A percentile compares a stretch with the other conserved stretches of the same genome.
Conservation (phyloP, 345 rosid genomes). For the Eucalyptus cloeziana region DNA sequence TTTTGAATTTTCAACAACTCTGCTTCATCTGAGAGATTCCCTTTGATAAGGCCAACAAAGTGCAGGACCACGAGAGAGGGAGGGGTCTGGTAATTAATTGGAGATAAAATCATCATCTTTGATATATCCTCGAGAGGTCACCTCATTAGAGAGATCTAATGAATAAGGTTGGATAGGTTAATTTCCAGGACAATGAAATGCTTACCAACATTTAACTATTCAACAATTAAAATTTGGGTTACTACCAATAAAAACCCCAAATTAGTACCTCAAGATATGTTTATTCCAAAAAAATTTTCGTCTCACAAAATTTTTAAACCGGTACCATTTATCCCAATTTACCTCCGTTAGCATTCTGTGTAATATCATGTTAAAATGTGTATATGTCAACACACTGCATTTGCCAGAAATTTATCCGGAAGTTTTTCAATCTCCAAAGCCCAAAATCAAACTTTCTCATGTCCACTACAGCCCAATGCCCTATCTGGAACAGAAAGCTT, state of each 20-base stretch:
- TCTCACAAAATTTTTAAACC: too few species aligned
- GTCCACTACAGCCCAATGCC: not conserved
- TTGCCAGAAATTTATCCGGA: too few species aligned
- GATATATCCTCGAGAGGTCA: not conserved
- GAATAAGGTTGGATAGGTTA: not conserved
- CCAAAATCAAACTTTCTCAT: not conserved
- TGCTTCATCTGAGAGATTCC: not conserved
- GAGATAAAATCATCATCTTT: not conserved
- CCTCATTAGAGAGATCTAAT: not conserved
- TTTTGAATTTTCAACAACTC: not conserved
- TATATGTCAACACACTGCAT: fast-evolving
- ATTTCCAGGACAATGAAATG: not conserved
- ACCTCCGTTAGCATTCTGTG: fast-evolving
- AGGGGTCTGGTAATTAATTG: not conserved
- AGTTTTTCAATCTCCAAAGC: not conserved
- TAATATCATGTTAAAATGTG: too few species aligned
- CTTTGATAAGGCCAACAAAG: not conserved
- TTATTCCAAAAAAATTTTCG: too few species aligned
- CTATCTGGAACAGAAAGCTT: not conserved
- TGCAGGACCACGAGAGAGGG: not conserved
- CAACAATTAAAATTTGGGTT: not conserved
- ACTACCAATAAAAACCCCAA: too few species aligned
- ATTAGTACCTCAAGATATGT: too few species aligned
- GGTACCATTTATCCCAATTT: too few species aligned
- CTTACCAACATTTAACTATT: not conserved